These are phyloP conservation scores for Leccinum olivaceopallidum DNA, from an alignment of 768 basidiomycete genomes.

Conservation along the genomic window DNA sequence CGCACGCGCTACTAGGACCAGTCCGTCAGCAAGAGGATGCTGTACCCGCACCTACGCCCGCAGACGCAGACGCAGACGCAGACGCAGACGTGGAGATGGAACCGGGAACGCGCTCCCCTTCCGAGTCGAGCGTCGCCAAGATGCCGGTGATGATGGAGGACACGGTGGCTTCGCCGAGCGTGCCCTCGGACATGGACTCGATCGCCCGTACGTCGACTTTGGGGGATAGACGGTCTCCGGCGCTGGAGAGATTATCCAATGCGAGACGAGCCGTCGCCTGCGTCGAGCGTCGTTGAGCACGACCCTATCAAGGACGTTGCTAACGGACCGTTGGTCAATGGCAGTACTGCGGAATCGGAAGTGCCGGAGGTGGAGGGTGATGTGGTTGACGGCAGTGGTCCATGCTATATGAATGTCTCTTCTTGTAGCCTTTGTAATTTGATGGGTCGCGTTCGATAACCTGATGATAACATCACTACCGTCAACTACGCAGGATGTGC, in stretches of 20 bases:
- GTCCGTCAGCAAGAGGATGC: conserved; percentile 5
- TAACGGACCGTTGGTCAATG: neutral
- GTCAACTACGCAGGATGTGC: too few relatives aligned
- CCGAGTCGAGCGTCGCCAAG: conserved; percentile 6
- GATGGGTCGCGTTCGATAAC: too few relatives aligned
- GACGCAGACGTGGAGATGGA: conserved; percentile 7
- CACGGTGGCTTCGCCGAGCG: conserved; percentile 20
- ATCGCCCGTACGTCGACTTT: conserved; percentile 22
- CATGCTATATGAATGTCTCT: too few relatives aligned
- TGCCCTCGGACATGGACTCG: conserved; percentile 31
- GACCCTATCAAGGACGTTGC: conserved; percentile 20
- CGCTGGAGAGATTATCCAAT: conserved; percentile 27
- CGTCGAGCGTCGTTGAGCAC: conserved; percentile 30
- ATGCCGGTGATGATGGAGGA: conserved; percentile 12
- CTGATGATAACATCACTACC: too few relatives aligned
- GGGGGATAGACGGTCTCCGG: conserved; percentile 22
- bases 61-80: neutral
- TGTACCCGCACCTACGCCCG: neutral
- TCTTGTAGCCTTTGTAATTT: too few relatives aligned
- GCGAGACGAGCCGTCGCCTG: conserved; percentile 28
- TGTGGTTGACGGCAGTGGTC: neutral
- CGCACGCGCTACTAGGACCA: conserved; percentile 28
- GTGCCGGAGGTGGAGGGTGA: neutral
- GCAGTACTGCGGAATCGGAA: neutral
- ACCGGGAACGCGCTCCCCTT: conserved; percentile 8